These are phyloP conservation scores for Peronospora farinosa DNA, from an alignment of 352 stramenopile genomes.

Conservation along the genomic window DNA sequence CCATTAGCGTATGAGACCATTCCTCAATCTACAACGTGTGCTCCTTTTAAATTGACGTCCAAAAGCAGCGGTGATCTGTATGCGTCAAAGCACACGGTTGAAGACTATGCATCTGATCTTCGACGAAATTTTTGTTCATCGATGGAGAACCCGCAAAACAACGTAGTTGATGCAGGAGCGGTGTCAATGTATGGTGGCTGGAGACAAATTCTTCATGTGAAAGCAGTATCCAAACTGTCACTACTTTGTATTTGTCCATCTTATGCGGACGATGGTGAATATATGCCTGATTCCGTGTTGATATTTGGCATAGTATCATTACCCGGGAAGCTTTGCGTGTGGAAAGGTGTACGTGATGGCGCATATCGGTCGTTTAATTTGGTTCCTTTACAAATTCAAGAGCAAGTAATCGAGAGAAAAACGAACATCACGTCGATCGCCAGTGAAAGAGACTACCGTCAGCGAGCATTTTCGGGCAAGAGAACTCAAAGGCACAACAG, in stretches of 20 bases:
- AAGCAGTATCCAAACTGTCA: constrained; percentile 29
- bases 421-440: constrained; percentile 68
- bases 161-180: constrained; percentile 50
- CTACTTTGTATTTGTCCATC: constrained; percentile 62
- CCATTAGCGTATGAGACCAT: constrained; percentile 7
- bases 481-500: constrained; percentile 22
- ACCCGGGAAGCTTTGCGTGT: constrained; percentile 49
- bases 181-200: constrained; percentile 78
- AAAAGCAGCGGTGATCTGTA: constrained; percentile 4
- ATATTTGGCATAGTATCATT: constrained; percentile 55
- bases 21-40: constrained; percentile 12
- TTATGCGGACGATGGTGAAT: constrained; percentile 75
- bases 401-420: constrained; percentile 40
- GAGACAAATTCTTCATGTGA: constrained; percentile 37
- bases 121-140: constrained; percentile 31
- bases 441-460: constrained; percentile 71
- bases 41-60: constrained; percentile 17
- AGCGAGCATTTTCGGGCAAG: constrained; percentile 67
- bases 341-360: constrained; percentile 48
- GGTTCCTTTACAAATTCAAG: constrained; percentile 42
- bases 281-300: constrained; percentile 56
- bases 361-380: constrained; percentile 43
- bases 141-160: constrained; percentile 23
- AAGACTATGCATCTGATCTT: constrained; percentile 33
- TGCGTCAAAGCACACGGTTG: constrained; percentile 16